A percentile compares a stretch with the other conserved stretches of the same genome.
Evolutionary conservation across 768 basidiomycete genomes (phyloP).

Genomic region (Podaxis sp.): DNA sequence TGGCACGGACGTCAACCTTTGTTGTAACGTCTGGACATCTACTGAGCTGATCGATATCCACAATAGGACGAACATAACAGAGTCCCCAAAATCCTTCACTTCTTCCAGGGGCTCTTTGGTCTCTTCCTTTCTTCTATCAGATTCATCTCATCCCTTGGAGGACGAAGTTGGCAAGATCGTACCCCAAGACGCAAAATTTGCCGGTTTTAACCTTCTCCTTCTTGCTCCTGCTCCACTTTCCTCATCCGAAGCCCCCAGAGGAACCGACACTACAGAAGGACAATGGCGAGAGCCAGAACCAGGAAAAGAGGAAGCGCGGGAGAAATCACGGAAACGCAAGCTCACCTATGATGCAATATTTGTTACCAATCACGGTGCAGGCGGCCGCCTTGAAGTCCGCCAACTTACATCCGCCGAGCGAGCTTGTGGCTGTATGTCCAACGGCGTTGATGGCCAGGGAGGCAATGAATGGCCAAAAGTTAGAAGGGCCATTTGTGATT

Average conservation of each 20-base stretch:
- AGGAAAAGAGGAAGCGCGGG: not conserved
- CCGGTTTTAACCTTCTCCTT: constrained; percentile 81
- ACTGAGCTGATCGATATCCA: not conserved
- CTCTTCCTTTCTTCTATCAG: constrained; percentile 63
- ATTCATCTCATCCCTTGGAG: constrained; percentile 44
- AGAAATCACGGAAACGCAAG: constrained; percentile 7
- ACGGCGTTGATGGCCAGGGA: constrained; percentile 66
- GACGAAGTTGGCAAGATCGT: constrained; percentile 47
- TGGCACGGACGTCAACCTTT: constrained; percentile 2
- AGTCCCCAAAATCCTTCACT: constrained; percentile 44
- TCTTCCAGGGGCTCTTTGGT: constrained; percentile 71
- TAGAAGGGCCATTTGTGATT: constrained; percentile 46
- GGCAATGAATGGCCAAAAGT: constrained; percentile 76
- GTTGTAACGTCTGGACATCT: constrained; percentile 3
- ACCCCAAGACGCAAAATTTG: constrained; percentile 51
- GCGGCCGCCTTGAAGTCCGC: constrained; percentile 54
- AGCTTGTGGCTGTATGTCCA: constrained; percentile 63
- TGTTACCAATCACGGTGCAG: constrained; percentile 72
- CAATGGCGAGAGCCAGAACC: constrained; percentile 7
- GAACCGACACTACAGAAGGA: constrained; percentile 3
- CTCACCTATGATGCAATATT: constrained; percentile 48
- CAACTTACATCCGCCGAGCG: constrained; percentile 49
- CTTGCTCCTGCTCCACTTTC: constrained; percentile 43
- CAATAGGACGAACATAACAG: constrained; percentile 82
- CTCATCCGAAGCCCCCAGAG: constrained; percentile 23